Evolutionary conservation across 1,284 basidiomycete genomes (phyloP).

Genomic region (Laetiporus sulphureus): DNA sequence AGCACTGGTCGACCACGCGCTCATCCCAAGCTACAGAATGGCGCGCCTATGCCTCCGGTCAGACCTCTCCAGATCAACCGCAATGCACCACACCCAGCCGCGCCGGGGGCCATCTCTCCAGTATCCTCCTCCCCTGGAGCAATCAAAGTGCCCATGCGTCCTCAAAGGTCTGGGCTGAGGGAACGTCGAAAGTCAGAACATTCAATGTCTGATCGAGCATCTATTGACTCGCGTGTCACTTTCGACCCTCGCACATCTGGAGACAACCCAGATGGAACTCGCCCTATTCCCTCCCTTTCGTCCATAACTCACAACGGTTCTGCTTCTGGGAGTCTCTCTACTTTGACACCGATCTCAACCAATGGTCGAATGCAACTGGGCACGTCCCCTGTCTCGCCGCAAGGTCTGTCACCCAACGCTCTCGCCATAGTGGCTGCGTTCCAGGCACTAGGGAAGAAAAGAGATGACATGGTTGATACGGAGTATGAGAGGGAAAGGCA

Average conservation of each 20-base stretch:
- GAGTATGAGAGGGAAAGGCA: slow-evolving; percentile 46
- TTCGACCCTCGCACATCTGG: slow-evolving; percentile 23
- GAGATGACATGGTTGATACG: slow-evolving; percentile 34
- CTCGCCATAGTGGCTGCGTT: slow-evolving; percentile 62
- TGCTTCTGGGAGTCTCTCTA: slow-evolving; percentile 11
- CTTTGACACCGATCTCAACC: too few relatives aligned
- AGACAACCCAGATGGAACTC: slow-evolving; percentile 20
- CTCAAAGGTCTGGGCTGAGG: slow-evolving; percentile 29
- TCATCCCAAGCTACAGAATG: slow-evolving; percentile 18
- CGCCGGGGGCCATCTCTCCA: slow-evolving; percentile 25
- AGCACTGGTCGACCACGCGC: slow-evolving; percentile 20
- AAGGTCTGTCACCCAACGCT: slow-evolving; percentile 32
- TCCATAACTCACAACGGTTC: slow-evolving; percentile 16
- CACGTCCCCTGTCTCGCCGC: slow-evolving; percentile 14
- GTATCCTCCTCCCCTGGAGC: slow-evolving; percentile 14
- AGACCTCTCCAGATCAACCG: slow-evolving; percentile 49
- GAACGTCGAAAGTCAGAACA: slow-evolving; percentile 25
- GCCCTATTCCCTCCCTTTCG: slow-evolving; percentile 17
- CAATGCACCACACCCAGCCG: slow-evolving; percentile 25
- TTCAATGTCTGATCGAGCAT: slow-evolving; percentile 23
- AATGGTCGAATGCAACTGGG: slow-evolving; percentile 10
- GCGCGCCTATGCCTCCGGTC: slow-evolving; percentile 21
- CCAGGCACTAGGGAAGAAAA: slow-evolving; percentile 50
- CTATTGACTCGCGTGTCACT: slow-evolving; percentile 19
- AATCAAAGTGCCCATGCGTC: slow-evolving; percentile 26